Percentiles rank a stretch among this genome's conserved stretches.
Evolutionary conservation across 805 yeast genomes (phyloP).

Genomic region (Wickerhamiella azymoides): DNA sequence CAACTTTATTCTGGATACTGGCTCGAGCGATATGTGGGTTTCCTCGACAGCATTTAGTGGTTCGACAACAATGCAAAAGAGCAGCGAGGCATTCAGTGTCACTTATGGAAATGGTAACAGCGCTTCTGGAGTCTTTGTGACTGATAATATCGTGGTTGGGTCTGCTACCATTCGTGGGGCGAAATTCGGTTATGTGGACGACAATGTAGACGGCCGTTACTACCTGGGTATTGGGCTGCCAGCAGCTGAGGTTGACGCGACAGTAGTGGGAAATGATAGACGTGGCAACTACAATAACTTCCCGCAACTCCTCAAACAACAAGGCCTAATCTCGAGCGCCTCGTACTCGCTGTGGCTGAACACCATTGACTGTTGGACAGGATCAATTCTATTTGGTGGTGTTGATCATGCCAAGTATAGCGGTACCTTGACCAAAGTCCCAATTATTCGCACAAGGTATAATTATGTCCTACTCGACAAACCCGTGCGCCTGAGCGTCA

Average conservation of each 20-base stretch:
- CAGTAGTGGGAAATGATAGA: neutral
- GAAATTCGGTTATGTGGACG: constrained; percentile 59
- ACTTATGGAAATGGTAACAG: constrained; percentile 31
- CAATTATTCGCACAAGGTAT: constrained; percentile 11
- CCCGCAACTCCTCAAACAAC: constrained; percentile 25
- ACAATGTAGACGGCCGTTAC: constrained; percentile 27
- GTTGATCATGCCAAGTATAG: constrained; percentile 47
- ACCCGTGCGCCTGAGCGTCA: neutral
- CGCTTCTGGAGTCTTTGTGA: neutral
- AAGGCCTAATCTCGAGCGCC: constrained; percentile 29
- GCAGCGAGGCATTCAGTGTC: constrained; percentile 23
- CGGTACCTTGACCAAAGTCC: constrained; percentile 31
- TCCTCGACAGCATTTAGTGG: neutral
- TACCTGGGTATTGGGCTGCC: constrained; percentile 27
- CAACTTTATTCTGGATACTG: constrained; percentile 50
- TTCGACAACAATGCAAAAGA: constrained; percentile 15
- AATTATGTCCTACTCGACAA: neutral
- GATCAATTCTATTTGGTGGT: constrained; percentile 48
- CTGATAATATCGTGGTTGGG: constrained; percentile 37
- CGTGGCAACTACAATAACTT: constrained; percentile 19
- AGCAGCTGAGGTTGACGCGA: constrained; percentile 17
- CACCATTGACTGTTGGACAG: constrained; percentile 17
- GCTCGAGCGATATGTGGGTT: constrained; percentile 60
- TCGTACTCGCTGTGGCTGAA: constrained; percentile 35
- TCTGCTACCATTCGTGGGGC: constrained; percentile 33